Base-by-base conservation (phyloP, 176 grass and related monocot species). In the Thinopyrum elongatum region DNA sequence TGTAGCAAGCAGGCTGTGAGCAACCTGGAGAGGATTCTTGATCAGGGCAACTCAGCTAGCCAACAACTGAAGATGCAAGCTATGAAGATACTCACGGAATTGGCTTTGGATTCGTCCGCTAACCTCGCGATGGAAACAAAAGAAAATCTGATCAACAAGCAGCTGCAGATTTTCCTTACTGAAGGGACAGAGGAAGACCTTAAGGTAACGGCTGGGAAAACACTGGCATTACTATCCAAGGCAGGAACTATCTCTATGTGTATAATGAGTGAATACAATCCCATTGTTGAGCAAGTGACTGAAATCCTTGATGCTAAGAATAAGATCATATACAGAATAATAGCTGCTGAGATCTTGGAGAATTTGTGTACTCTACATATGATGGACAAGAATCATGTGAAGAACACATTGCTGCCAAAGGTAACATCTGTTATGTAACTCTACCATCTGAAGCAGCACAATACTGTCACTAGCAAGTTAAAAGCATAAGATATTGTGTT, bases 71-170 rank as follows among this genome's bases (percentile, higher is more conserved):
- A 65, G 27, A 64, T 76, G 21, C 16, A 8, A 51, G 82, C 82
- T 1, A 65, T 76, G 27, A 21, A 35, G 23, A 74, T 83, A 55
- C 25, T 83, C 5, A 34, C 88, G 28, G 70, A 89, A 64, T 64
- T 64, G 61, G 25, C 25, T 47, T 47, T 15, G 44, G 44, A 15
- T 15, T 1, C 44, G 4, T 5, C 13, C 5, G 13, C 13, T 47
- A 47, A 41, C 39, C 39, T 41, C 39, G 9, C 39, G 9, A 41
- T 10, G 39, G 39, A 41, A 3, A 41, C 39, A 41, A 41, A 10
- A 41, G 39, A 41, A 10, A 41, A 41, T 1, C 39, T 41, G 39
- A 41, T 41, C 39, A 41, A 41, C 39, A 10, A 41, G 39, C 39
- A 41, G 9, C 39, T 41, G 39, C 39, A 10, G 35, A 35, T 35